Base-by-base conservation (phyloP, 2,329 filamentous ascomycete genomes). In the Ophidiomyces ophidiicola region DNA sequence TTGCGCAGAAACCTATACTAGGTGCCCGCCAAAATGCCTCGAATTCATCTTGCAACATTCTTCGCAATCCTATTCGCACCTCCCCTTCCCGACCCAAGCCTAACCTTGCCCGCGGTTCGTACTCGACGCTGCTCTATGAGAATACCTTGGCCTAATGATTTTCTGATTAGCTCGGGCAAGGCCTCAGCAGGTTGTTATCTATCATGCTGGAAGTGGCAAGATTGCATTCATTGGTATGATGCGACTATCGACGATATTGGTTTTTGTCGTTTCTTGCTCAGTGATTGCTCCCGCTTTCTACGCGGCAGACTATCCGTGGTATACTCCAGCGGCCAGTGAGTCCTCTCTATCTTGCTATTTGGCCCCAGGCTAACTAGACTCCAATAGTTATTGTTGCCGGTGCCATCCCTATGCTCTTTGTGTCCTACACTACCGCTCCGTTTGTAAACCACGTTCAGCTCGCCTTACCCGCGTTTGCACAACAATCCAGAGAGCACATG, bases 381-480 rank as follows among this genome's bases (percentile, higher is more conserved):
- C 26, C 8, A 24, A 8, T 46, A 80, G 76, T 77, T 41, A 60
- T 72, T 33, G 51, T 73, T 36, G 74, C 70, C 45, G 76, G 79
- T 48, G 55, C 78, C 25, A 58, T 81, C 6, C 83, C 83, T 2
- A 63, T 85, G 50, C 42, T 74, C 24, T 74, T 78, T 51, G 68
- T 84, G 15, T 66, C 71, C 24, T 80, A 76, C 55, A 71, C 71
- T 32, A 76, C 78, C 1, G 68, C 74, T 0, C 80, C 83, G 2
- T 82, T 81, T 52, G 81, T 88, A 5, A 76, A 76, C 28, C 76
- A 78, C 52, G 69, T 90, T 44, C 75, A 82, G 57, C 62, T 90
- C 35, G 71, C 72, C 15, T 66, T 87, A 1, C 84, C 84, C 0
- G 56, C 66, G 0, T 72, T 71, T 48, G 81, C 80, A 11, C 74